phyloP scores from a whole-genome alignment of 805 yeast species.

The Yarrowia phangngaensis region DNA sequence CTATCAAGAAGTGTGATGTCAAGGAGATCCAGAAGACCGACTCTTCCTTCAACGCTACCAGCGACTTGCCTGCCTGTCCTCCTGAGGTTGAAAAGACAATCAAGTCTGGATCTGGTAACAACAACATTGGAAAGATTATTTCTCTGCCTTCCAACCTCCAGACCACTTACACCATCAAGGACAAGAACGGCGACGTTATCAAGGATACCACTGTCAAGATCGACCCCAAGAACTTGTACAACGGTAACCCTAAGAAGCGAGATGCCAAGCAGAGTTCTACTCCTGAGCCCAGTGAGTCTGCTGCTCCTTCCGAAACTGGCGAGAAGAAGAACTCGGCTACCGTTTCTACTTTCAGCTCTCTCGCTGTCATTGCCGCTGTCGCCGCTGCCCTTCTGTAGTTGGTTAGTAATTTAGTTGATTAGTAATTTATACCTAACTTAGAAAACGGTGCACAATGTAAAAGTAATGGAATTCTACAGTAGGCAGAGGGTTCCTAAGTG shows the following conservation, averaged over 20 bases:
- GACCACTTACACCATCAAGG: conserved; percentile 37
- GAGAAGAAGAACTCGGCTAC: conserved; percentile 29
- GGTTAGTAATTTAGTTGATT: too few species aligned
- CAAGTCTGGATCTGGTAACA: conserved; percentile 41
- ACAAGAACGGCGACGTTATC: conserved; percentile 35
- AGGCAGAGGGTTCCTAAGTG: too few species aligned
- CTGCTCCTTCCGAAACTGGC: conserved; percentile 30
- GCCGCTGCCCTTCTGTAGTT: conserved; percentile 10
- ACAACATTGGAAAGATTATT: conserved; percentile 40
- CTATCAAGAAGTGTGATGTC: conserved; percentile 32
- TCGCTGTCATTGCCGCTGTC: conserved; percentile 8
- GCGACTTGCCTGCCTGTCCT: conserved; percentile 41
- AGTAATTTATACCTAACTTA: too few species aligned
- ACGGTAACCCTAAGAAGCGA: conserved; percentile 31
- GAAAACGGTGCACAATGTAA: too few species aligned
- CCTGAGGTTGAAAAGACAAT: conserved; percentile 39
- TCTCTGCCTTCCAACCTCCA: conserved; percentile 32
- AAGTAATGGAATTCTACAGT: too few species aligned
- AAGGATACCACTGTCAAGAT: conserved; percentile 34
- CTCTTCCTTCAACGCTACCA: conserved; percentile 36
- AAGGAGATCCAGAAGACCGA: conserved; percentile 33
- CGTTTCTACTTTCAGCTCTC: conserved; percentile 14
- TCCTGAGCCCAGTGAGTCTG: conserved; percentile 28
- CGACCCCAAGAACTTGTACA: conserved; percentile 32
- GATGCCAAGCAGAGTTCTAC: conserved; percentile 25